Conservation (phyloP, 2,329 filamentous ascomycete species). For the Cylindrodendrum hubeiense region DNA sequence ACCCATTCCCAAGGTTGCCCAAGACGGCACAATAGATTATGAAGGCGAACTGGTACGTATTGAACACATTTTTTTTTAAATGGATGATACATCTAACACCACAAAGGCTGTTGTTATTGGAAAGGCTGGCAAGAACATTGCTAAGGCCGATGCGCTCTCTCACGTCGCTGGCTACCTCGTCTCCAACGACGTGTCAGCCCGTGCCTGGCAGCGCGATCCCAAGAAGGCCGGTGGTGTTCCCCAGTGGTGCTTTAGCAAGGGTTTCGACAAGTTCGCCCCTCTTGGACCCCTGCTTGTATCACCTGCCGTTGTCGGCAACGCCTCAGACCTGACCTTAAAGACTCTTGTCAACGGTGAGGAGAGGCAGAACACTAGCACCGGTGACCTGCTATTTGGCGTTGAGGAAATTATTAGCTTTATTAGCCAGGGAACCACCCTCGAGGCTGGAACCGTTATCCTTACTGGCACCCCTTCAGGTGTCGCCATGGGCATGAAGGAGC, state of each 20-base stretch:
- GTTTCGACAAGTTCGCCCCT: slow-evolving; percentile 66
- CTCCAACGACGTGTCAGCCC: slow-evolving; percentile 68
- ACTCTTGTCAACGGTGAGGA: slow-evolving; percentile 63
- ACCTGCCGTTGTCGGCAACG: slow-evolving; percentile 45
- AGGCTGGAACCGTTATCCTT: slow-evolving; percentile 63
- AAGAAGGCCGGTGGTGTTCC: slow-evolving; percentile 51
- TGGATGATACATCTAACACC: neutral
- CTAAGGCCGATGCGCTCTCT: slow-evolving; percentile 55
- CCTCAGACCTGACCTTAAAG: slow-evolving; percentile 45
- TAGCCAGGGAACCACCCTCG: slow-evolving; percentile 63
- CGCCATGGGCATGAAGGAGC: slow-evolving; percentile 58
- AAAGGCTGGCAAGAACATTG: slow-evolving; percentile 63
- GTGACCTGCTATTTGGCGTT: slow-evolving; percentile 63
- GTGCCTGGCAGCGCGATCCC: slow-evolving; percentile 66
- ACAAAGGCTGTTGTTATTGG: slow-evolving; percentile 63
- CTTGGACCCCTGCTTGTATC: slow-evolving; percentile 61
- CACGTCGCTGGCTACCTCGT: slow-evolving; percentile 61
- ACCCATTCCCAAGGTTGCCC: slow-evolving; percentile 59
- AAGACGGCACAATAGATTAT: slow-evolving; percentile 61
- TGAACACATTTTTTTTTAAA: accelerated
- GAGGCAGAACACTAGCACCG: slow-evolving; percentile 61
- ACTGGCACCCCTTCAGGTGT: slow-evolving; percentile 63
- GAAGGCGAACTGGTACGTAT: slow-evolving; percentile 60
- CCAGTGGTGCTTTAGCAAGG: slow-evolving; percentile 70
- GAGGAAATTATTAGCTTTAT: slow-evolving; percentile 60